Conservation (phyloP, 1,139 yeast genomes). For the Geotrichum histeridarum region DNA sequence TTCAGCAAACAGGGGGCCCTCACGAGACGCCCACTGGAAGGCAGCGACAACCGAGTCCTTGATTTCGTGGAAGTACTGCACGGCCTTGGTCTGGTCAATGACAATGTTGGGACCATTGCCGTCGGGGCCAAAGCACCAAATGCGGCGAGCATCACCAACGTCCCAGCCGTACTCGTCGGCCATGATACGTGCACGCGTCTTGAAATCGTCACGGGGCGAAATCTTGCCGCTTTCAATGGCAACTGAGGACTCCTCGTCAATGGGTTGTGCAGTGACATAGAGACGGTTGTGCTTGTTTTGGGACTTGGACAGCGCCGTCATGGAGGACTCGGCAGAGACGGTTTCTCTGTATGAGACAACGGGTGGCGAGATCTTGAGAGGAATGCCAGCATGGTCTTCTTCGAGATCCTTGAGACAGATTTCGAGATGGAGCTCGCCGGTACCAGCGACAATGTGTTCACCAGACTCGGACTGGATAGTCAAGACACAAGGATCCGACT, state of each 20-base stretch:
- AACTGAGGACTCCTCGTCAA: constrained; percentile 83
- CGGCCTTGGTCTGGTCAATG: constrained; percentile 99
- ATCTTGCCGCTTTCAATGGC: constrained; percentile 93
- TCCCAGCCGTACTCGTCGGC: constrained; percentile 99
- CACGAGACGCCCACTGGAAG: constrained; percentile 99
- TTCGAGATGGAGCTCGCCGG: constrained; percentile 99
- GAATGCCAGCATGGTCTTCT: constrained; percentile 99
- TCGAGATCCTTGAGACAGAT: constrained; percentile 94
- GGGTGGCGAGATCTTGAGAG: constrained; percentile 95
- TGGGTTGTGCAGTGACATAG: constrained; percentile 94
- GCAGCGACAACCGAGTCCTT: constrained; percentile 99
- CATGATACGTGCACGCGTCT: constrained; percentile 97
- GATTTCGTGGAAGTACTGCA: constrained; percentile 97
- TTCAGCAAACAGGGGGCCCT: constrained; percentile 99
- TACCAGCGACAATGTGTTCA: constrained; percentile 99
- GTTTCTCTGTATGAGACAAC: constrained; percentile 99
- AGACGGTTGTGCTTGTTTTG: constrained; percentile 99
- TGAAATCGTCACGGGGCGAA: constrained; percentile 96
- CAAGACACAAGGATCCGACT: constrained; percentile 98
- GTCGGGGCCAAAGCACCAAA: constrained; percentile 99
- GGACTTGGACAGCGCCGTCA: constrained; percentile 96
- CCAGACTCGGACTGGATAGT: constrained; percentile 86
- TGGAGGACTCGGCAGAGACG: constrained; percentile 86
- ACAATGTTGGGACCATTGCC: constrained; percentile 98
- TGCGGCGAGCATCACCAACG: constrained; percentile 99